Evolutionary conservation across 148 eudicot genomes (phyloP).

Genomic region (Diospyros lotus): DNA sequence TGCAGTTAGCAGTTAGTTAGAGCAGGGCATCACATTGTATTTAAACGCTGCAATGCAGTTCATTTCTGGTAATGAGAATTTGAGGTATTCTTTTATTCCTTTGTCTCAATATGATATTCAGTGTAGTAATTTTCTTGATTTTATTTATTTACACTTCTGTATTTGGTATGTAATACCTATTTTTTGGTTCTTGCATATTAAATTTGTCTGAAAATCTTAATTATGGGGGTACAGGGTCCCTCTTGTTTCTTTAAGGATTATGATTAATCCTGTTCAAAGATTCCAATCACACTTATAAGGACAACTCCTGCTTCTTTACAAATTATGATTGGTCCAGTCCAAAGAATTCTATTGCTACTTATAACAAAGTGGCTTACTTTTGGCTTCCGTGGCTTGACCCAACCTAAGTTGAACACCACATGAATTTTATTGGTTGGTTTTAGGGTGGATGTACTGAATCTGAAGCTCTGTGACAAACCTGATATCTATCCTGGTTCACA

Average conservation of each 20-base stretch:
- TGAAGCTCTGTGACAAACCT: neutral
- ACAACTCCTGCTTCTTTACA: neutral
- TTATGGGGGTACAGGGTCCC: neutral
- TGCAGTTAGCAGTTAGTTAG: too few species aligned
- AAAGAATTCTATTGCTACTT: neutral
- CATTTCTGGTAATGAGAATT: too few species aligned
- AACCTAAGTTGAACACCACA: neutral
- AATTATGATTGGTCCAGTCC: neutral
- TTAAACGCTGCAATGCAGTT: too few species aligned
- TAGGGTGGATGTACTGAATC: neutral
- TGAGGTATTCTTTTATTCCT: too few species aligned
- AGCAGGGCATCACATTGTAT: too few species aligned
- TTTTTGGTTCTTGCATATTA: neutral
- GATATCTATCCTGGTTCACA: neutral
- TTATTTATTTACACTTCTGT: neutral
- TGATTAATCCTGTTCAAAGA: neutral
- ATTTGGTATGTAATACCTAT: neutral
- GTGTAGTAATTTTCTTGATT: neutral
- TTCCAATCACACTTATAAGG: neutral
- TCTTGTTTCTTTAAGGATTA: neutral
- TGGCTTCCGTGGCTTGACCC: neutral
- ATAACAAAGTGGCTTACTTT: neutral
- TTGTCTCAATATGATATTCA: neutral
- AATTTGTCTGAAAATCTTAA: neutral
- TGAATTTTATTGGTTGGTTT: neutral